phyloP scores from a whole-genome alignment of 2,329 filamentous ascomycete genomes.

The Verticillium klebahnii region DNA sequence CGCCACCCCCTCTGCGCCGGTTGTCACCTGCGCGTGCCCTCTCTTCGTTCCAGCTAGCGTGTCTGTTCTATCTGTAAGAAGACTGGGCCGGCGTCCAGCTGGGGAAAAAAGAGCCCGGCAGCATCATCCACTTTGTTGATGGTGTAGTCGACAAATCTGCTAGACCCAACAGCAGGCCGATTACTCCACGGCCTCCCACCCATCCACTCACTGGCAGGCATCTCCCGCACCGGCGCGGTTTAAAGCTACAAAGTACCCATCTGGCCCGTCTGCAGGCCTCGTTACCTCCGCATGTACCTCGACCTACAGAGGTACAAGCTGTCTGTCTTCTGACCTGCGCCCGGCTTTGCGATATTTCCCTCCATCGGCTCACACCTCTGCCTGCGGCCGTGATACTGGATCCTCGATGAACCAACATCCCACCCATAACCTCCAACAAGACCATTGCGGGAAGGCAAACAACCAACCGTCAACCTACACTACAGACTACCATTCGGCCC shows the following conservation, averaged over 20 bases:
- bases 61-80: not conserved
- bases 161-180: constrained; percentile 2
- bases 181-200: constrained; percentile 10
- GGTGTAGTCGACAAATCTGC: not conserved
- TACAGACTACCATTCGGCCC: constrained; percentile 12
- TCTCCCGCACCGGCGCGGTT: constrained; percentile 13
- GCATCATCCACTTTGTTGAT: not conserved
- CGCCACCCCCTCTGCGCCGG: not conserved
- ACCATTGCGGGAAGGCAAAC: constrained; percentile 11
- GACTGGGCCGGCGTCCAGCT: not conserved
- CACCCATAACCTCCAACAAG: constrained; percentile 7
- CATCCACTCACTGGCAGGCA: constrained; percentile 10
- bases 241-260: constrained; percentile 7
- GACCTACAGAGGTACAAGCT: constrained; percentile 12
- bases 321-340: constrained; percentile 2
- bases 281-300: constrained; percentile 13
- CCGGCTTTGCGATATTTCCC: constrained; percentile 10
- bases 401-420: constrained; percentile 9
- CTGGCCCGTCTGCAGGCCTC: constrained; percentile 12
- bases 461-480: constrained; percentile 11
- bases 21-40: not conserved
- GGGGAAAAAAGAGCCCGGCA: not conserved
- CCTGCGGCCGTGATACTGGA: constrained; percentile 10
- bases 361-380: constrained; percentile 11
- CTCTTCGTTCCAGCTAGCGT: not conserved